Base-by-base conservation (phyloP, 2,329 filamentous ascomycete genomes). In the Canariomyces notabilis region DNA sequence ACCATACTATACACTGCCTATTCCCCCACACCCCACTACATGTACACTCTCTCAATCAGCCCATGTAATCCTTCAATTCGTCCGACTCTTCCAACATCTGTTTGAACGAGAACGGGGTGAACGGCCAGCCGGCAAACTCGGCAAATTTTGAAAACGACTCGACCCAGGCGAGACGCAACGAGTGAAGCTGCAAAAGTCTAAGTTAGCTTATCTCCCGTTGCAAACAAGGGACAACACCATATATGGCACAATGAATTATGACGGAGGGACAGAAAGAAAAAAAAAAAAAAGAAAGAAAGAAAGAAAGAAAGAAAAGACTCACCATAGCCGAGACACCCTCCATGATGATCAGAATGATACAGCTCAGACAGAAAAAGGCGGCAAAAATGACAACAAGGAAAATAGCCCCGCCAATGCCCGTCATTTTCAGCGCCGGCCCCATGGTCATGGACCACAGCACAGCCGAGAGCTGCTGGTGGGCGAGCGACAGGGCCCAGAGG, bases 111-210 rank as follows among this genome's bases (percentile, higher is more conserved):
- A 96, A 95, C 4, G 90, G 90, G 61, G 83, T 76, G 67, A 96
- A 96, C 2, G 89, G 76, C 67, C 89, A 81, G 44, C 90, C 90
- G 49, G 87, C 86, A 61, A 93, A 93, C 64, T 95, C 83, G 67
- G 94, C 94, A 74, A 95, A 91, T 74, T 95, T 95, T 71, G 88
- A 94, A 82, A 96, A 96, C 15, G 90, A 91, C 69, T 96, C 91
- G 53, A 96, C 90, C 90, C 90, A 96, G 59, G 95, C 90, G 62
- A 96, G 73, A 75, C 90, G 80, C 58, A 96, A 77, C 50, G 84
- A 88, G 57, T 61, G 58, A 46, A 53, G 60, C 61, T 63, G 23
- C 16, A 5, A 14, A 11, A 7, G 18, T 22, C 8, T 5, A n/a
- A 1, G 38, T 54, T 33, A 45, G 48, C 14, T 26, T 7, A n/a